A percentile compares a stretch with the other conserved stretches of the same genome.
phyloP scores from a whole-genome alignment of 2,329 filamentous ascomycete genomes.

The Neurospora sp. region DNA sequence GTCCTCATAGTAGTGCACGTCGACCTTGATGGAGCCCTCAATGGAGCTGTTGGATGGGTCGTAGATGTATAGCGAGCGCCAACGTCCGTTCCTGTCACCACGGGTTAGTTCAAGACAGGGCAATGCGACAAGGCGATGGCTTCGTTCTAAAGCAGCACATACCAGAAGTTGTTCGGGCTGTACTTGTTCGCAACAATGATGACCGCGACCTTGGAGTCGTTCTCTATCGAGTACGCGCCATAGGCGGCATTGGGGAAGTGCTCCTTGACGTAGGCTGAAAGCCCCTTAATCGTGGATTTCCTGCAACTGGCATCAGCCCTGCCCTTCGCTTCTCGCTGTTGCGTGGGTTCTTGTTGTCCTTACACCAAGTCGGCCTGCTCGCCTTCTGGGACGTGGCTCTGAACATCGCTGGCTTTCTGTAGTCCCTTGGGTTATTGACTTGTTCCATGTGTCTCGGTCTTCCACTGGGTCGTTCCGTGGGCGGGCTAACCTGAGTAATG shows the following conservation, averaged over 20 bases:
- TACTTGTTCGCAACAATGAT: slow-evolving; percentile 93
- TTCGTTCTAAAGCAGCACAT: slow-evolving; percentile 14
- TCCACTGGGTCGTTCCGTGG: neutral
- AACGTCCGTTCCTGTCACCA: slow-evolving; percentile 73
- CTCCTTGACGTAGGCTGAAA: slow-evolving; percentile 69
- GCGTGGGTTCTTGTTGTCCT: slow-evolving; percentile 20
- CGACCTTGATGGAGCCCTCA: slow-evolving; percentile 76
- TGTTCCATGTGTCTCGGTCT: slow-evolving; percentile 3
- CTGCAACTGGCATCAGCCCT: slow-evolving; percentile 30
- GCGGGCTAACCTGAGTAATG: slow-evolving; percentile 51
- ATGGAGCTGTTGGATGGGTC: slow-evolving; percentile 58
- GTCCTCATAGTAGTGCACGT: slow-evolving; percentile 99
- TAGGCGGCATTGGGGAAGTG: slow-evolving; percentile 78
- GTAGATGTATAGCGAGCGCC: slow-evolving; percentile 81
- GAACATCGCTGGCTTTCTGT: slow-evolving; percentile 71
- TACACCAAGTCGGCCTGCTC: slow-evolving; percentile 72
- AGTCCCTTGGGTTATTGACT: slow-evolving; percentile 2
- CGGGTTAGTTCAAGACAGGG: neutral
- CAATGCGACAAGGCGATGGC: neutral
- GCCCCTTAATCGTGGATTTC: slow-evolving; percentile 71
- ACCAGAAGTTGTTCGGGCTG: slow-evolving; percentile 97
- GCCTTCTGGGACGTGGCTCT: slow-evolving; percentile 71
- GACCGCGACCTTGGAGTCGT: slow-evolving; percentile 67
- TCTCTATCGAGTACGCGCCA: slow-evolving; percentile 71
- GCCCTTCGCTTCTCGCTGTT: neutral